Evolutionary conservation across 768 basidiomycete genomes (phyloP), one percentile per base, ranked within the genome.

Genomic region (Lentinula raphanica): DNA sequence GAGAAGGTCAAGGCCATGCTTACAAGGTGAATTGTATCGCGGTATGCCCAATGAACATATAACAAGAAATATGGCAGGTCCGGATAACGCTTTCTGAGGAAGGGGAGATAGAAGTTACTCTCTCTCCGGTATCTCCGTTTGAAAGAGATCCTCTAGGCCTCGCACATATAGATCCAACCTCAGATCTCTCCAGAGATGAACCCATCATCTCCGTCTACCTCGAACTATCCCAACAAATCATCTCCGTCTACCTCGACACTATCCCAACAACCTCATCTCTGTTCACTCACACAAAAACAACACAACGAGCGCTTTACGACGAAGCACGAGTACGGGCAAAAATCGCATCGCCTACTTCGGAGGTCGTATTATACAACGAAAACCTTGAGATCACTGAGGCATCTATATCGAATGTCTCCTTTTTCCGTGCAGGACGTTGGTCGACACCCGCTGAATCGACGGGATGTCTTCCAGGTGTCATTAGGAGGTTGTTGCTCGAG

Each of bases 241-340:
- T 84, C 54, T 70, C 70, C 27, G 62, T 92, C 49, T 73, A 73
- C 49, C 61, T 90, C 45, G 90, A 92, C 69, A 74, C 72, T 2
- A 66, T 75, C 58, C 69, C 81, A 12, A 86, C 85, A 1, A 68
- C 76, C 3, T 71, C 79, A 0, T 83, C 85, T 15, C 56, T 79
- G 23, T 87, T 85, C 65, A 87, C 87, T 0, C 64, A 69, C 21
- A 85, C 88, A 48, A 93, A 93, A 69, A 92, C 91, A 0, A 91
- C 89, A 1, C 58, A 74, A 38, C 80, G 90, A 48, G 59, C 66
- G 6, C 67, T 77, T 11, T 93, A 92, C 64, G 75, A 84, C 27
- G 74, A 75, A 35, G 87, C 90, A 1, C 84, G 90, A n/a, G 62
- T 65, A 1, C 81, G 90, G 42, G 79, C 74, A 46, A 72, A 75